These are phyloP conservation scores for Starmerella bacillaris DNA, from an alignment of 805 yeast species.

Conservation along the genomic window DNA sequence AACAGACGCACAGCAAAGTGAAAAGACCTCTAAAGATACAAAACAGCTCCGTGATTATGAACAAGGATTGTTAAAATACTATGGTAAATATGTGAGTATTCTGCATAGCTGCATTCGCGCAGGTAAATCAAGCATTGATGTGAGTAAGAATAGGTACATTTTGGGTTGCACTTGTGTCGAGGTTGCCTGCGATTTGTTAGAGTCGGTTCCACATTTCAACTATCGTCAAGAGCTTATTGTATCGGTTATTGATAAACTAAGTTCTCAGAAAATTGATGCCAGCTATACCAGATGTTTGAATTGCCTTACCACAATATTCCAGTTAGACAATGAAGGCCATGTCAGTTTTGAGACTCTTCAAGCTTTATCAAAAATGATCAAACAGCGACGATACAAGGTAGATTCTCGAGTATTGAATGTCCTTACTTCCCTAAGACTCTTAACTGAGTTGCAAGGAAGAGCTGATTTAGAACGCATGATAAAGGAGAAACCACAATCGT, in stretches of 20 bases:
- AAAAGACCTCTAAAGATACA: constrained; percentile 69
- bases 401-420: constrained; percentile 69
- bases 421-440: constrained; percentile 39
- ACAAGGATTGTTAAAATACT: constrained; percentile 52
- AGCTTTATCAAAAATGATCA: constrained; percentile 48
- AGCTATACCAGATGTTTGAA: constrained; percentile 43
- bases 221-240: constrained; percentile 57
- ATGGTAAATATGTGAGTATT: constrained; percentile 45
- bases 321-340: constrained; percentile 67
- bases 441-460: constrained; percentile 24
- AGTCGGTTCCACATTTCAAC: constrained; percentile 61
- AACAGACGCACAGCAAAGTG: constrained; percentile 61
- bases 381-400: constrained; percentile 55
- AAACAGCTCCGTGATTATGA: constrained; percentile 63
- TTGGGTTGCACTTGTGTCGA: constrained; percentile 34
- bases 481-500: constrained; percentile 27
- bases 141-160: constrained; percentile 10
- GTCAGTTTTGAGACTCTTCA: constrained; percentile 58
- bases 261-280: constrained; percentile 31
- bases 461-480: constrained; percentile 28
- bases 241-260: constrained; percentile 48
- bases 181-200: constrained; percentile 63
- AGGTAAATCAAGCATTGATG: constrained; percentile 19
- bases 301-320: constrained; percentile 49
- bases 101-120: constrained; percentile 30